phyloP scores from a whole-genome alignment of 441 rosid species.

The Gossypium aridum region DNA sequence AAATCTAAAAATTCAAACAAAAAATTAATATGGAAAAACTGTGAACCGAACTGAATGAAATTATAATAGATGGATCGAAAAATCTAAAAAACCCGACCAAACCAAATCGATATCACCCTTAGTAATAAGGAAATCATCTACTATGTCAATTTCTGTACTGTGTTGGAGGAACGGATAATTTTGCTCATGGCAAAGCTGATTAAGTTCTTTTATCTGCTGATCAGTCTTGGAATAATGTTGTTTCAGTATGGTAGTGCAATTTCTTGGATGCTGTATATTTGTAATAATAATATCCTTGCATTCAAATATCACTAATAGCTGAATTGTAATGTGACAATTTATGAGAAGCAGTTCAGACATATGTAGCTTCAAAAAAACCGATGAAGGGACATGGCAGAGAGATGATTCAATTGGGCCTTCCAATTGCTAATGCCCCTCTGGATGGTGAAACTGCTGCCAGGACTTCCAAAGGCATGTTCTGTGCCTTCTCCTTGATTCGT shows the following conservation, averaged over 20 bases:
- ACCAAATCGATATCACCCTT: no score
- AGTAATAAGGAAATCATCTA: no score
- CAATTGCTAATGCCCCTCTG: conserved; percentile 60
- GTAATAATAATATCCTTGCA: not conserved
- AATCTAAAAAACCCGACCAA: no score
- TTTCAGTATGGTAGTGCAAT: not conserved
- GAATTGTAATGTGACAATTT: conserved; percentile 11
- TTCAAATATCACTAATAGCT: conserved; percentile 7
- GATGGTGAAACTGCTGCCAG: conserved; percentile 53
- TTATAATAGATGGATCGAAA: no score
- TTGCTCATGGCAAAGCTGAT: no score
- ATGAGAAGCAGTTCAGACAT: conserved; percentile 66
- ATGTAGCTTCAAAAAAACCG: conserved; percentile 64
- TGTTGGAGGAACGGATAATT: no score
- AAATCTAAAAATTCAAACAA: no score
- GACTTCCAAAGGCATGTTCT: conserved; percentile 52
- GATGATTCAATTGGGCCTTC: conserved; percentile 87
- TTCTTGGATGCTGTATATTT: not conserved
- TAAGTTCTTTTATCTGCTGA: no score
- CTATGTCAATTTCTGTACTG: no score
- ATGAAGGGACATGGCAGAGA: conserved; percentile 91
- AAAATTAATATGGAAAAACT: no score
- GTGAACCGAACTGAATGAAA: no score
- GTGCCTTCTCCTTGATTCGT: not conserved
- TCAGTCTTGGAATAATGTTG: no score